Base-by-base conservation (phyloP, 106 monocot species). In the Cymbidium sinense region DNA sequence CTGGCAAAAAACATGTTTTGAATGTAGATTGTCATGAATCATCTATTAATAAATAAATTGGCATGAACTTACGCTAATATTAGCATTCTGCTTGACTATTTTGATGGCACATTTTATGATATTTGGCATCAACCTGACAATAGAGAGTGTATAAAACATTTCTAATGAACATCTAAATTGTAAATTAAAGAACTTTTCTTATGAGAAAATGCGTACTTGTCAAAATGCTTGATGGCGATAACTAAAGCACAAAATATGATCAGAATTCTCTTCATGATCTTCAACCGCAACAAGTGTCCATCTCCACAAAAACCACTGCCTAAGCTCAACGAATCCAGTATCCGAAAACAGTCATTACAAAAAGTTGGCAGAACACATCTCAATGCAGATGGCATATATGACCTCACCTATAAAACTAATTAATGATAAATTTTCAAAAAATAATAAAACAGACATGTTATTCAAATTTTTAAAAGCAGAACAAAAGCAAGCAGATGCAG, bases 341-440 rank as follows among this genome's bases (percentile, higher is more conserved):
- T 83, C 33, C 84, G 75, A 29, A 85, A 85, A 50, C 91, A 51
- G 50, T 86, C 91, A 58, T 76, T 76, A 87, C 88, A 91, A 87
- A 84, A 85, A 47, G 85, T 81, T 77, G 86, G 80, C 70, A 93
- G 80, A 72, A 83, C 33, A 73, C 76, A 85, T 47, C 55, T 80
- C 43, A 91, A 75, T 71, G 83, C 82, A 54, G 85, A 83, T 76
- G 93, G 93, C 93, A 93, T 91, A 75, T 93, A 91, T 54, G 91
- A 93, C 74, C 88, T 84, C 70, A 93, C 93, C 93, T 93, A 51
- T 31, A 84, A 37, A 70, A 81, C 73, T 71, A 58, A 55, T 43
- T 55, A 36, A 77, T 34, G 78, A 55, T 81, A 73, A 77, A 69
- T 79, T 65, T 20, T 58, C 20, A 67, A 30, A 67, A 39, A 64